These are phyloP conservation scores for Sonneratia caseolaris DNA, from an alignment of 345 rosid genomes.

Conservation along the genomic window DNA sequence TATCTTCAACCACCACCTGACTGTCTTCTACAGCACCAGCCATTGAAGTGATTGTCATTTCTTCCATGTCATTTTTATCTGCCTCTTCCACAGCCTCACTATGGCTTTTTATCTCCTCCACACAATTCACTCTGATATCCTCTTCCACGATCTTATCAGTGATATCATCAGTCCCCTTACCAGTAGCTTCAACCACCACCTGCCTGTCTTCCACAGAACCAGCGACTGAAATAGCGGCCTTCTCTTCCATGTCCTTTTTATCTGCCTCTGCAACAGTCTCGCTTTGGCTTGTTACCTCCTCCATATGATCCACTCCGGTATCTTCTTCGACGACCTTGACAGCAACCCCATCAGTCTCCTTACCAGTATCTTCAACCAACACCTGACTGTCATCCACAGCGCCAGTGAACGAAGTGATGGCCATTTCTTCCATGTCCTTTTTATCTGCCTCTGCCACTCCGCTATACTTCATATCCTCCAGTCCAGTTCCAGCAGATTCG, in stretches of 20 bases:
- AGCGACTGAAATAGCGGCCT: background rate
- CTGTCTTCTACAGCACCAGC: background rate
- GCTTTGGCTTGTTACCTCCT: background rate
- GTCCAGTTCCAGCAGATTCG: background rate
- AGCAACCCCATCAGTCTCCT: background rate
- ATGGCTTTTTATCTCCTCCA: background rate
- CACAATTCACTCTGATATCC: background rate
- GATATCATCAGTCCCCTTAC: background rate
- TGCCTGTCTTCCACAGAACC: background rate
- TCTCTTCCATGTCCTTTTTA: background rate
- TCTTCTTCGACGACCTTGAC: background rate
- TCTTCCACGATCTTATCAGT: background rate
- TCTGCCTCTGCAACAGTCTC: background rate
- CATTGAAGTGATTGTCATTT: background rate
- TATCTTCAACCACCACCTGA: background rate
- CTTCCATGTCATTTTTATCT: background rate
- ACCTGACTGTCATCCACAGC: too few relatives aligned
- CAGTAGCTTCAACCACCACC: background rate
- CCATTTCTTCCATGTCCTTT: background rate
- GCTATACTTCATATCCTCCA: background rate
- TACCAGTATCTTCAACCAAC: conserved; percentile 1
- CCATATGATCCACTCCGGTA: background rate
- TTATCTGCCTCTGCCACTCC: conserved; percentile 1
- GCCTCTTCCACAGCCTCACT: background rate
- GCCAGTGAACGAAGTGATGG: background rate